Conservation (phyloP, 805 yeast genomes). For the Zygosaccharomyces bailii region DNA sequence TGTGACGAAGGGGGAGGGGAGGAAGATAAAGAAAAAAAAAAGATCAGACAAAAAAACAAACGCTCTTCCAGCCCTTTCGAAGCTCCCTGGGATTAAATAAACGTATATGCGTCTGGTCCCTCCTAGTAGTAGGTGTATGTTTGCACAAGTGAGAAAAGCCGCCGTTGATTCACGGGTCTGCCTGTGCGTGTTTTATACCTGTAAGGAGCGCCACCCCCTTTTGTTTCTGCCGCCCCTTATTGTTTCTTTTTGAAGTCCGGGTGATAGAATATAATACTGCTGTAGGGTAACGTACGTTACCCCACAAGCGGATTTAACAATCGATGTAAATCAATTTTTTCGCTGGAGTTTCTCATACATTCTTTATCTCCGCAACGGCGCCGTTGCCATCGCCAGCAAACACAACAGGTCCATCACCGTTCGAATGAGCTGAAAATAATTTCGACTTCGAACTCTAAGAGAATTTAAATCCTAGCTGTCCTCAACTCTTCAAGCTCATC, state of each 20-base stretch:
- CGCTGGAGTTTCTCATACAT: neutral
- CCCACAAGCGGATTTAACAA: neutral
- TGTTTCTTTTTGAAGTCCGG: neutral
- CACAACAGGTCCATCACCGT: too few species aligned
- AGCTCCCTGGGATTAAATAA: neutral
- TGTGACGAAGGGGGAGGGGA: neutral
- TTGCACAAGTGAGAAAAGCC: neutral
- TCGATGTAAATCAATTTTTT: neutral
- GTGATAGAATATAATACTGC: neutral
- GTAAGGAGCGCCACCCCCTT: neutral
- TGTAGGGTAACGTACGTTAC: neutral
- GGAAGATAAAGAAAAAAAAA: neutral
- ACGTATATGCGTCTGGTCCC: too few species aligned
- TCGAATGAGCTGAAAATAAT: too few species aligned
- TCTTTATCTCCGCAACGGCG: neutral
- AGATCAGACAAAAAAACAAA: neutral
- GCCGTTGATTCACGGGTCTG: neutral
- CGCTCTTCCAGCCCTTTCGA: neutral
- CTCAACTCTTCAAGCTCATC: constrained; percentile 33
- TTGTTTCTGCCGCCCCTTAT: neutral
- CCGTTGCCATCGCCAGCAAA: too few species aligned
- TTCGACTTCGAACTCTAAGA: too few species aligned
- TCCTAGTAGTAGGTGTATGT: too few species aligned
- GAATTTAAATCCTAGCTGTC: too few species aligned
- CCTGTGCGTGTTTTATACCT: neutral